These are phyloP conservation scores for Pseudoturritis turrita DNA, from an alignment of 345 rosid genomes.

Conservation along the genomic window DNA sequence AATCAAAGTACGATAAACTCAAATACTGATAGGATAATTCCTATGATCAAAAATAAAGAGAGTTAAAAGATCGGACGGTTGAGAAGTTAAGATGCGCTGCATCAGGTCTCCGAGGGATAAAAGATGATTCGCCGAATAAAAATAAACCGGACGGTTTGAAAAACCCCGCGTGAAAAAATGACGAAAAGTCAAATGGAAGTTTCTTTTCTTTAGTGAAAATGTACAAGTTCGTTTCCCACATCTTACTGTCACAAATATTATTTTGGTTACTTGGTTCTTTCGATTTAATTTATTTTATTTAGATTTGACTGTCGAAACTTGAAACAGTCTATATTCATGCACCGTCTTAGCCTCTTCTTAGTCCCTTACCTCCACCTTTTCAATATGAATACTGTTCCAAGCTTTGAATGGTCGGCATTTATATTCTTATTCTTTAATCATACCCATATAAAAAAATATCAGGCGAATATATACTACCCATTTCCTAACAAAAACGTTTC, in stretches of 20 bases:
- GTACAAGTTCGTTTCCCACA: constrained; percentile 12
- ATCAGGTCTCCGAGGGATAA: no score
- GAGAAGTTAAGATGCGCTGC: no score
- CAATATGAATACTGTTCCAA: constrained; percentile 10
- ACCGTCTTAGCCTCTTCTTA: constrained; percentile 6
- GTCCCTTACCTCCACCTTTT: not conserved
- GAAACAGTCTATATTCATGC: constrained; percentile 8
- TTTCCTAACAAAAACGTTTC: no score
- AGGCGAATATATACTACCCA: not conserved
- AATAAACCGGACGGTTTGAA: constrained; percentile 14
- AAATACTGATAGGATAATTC: no score
- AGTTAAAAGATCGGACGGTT: no score
- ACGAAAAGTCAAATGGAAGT: not conserved
- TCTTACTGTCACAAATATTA: not conserved
- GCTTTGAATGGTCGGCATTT: not conserved
- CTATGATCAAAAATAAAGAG: no score
- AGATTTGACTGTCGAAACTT: constrained; percentile 3
- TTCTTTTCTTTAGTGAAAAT: constrained; percentile 1
- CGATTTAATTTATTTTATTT: not conserved
- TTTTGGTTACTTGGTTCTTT: not conserved
- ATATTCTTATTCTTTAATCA: constrained; percentile 4
- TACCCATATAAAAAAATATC: not conserved
- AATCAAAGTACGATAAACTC: no score
- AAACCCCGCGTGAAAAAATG: constrained; percentile 10
- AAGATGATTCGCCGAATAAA: no score